These are phyloP conservation scores for Penicillium concentricum DNA, from an alignment of 2,329 filamentous ascomycete species.

Conservation along the genomic window DNA sequence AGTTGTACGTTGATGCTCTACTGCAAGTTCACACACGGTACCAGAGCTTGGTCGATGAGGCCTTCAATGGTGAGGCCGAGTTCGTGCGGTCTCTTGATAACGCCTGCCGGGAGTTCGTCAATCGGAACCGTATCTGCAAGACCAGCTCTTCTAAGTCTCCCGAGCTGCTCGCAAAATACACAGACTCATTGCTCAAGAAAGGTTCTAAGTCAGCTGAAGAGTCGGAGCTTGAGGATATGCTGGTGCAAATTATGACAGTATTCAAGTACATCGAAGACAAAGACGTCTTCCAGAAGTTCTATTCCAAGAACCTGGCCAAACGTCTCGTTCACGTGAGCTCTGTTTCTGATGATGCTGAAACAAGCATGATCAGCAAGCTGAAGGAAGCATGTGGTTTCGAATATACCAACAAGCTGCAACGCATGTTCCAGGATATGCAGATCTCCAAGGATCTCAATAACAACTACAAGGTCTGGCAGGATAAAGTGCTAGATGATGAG, in stretches of 20 bases:
- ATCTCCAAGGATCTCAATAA: constrained; percentile 96
- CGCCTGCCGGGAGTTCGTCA: constrained; percentile 96
- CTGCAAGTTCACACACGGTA: constrained; percentile 95
- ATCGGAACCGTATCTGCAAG: constrained; percentile 94
- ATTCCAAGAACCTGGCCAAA: constrained; percentile 93
- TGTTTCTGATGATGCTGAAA: constrained; percentile 94
- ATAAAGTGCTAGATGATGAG: constrained; percentile 62
- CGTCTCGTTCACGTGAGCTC: constrained; percentile 93
- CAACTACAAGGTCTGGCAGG: constrained; percentile 77
- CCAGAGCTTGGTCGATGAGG: constrained; percentile 82
- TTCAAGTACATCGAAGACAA: constrained; percentile 99
- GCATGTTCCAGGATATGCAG: constrained; percentile 99
- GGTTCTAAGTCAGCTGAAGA: constrained; percentile 88
- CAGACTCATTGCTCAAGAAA: constrained; percentile 88
- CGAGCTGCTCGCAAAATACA: constrained; percentile 92
- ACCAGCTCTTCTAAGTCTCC: constrained; percentile 90
- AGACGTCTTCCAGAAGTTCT: constrained; percentile 99
- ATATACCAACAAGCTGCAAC: constrained; percentile 98
- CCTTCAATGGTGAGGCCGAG: constrained; percentile 93
- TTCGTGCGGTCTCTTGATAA: constrained; percentile 96
- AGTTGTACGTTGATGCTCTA: constrained; percentile 92
- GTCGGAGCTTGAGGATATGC: constrained; percentile 82
- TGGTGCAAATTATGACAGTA: constrained; percentile 95
- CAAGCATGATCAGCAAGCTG: constrained; percentile 98
- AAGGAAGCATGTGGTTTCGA: constrained; percentile 99